These are phyloP conservation scores for Beverwykella pulmonaria DNA, from an alignment of 495 filamentous ascomycete species.

Conservation along the genomic window DNA sequence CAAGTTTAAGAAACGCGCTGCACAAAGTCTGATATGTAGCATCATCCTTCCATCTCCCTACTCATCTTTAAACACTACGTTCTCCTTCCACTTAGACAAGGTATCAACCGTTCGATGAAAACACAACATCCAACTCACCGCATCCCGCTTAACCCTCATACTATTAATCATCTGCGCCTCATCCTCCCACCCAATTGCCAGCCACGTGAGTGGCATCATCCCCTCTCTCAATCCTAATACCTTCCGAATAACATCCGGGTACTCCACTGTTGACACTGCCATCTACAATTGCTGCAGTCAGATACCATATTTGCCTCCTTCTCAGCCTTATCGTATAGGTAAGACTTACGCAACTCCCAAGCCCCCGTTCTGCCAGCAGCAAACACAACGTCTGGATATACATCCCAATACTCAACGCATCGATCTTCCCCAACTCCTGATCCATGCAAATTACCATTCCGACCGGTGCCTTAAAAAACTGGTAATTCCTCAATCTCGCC, in stretches of 20 bases:
- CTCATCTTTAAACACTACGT: neutral
- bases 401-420: slow-evolving; percentile 2
- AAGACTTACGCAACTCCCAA: slow-evolving; percentile 2
- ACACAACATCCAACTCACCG: neutral
- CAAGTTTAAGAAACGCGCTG: too few species aligned
- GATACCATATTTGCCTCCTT: too few species aligned
- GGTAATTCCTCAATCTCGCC: neutral
- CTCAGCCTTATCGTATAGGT: too few species aligned
- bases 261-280: neutral
- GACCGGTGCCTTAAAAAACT: neutral
- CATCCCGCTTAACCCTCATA: neutral
- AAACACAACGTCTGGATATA: slow-evolving; percentile 10
- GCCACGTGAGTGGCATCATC: neutral
- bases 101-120: too few species aligned
- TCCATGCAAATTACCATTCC: neutral
- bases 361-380: slow-evolving; percentile 2
- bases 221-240: neutral
- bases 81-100: neutral
- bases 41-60: neutral
- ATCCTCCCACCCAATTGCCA: neutral
- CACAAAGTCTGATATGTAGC: neutral
- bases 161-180: neutral
- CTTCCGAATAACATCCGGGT: neutral
- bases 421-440: neutral
- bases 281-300: too few species aligned